These are phyloP conservation scores for Microcyclosporella mali DNA, from an alignment of 2,329 filamentous ascomycete species.

Conservation along the genomic window DNA sequence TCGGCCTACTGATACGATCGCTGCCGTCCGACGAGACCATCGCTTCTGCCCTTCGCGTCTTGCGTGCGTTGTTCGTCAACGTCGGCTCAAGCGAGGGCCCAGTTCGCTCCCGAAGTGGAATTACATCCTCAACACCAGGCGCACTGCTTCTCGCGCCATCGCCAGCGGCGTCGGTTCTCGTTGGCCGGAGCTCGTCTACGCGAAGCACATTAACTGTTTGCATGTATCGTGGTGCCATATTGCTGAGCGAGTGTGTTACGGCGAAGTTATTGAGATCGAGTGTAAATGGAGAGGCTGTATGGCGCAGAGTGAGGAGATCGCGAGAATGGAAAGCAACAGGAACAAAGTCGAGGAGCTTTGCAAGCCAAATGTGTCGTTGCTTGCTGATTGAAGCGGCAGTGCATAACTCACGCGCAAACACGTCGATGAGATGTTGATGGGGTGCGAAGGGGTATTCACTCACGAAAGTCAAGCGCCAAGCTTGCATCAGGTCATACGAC, in stretches of 20 bases:
- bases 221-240: background rate
- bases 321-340: too few relatives aligned
- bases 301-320: too few relatives aligned
- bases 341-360: background rate
- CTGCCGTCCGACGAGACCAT: too few relatives aligned
- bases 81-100: background rate
- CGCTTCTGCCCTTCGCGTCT: too few relatives aligned
- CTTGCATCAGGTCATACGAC: background rate
- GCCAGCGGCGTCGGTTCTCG: background rate
- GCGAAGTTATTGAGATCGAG: background rate
- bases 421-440: too few relatives aligned
- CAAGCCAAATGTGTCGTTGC: background rate
- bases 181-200: background rate
- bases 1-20: too few relatives aligned
- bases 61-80: background rate
- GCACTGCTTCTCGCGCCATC: background rate
- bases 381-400: background rate
- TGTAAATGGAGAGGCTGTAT: background rate
- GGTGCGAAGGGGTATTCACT: slow-evolving; percentile 2
- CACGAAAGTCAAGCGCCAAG: background rate
- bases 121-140: too few relatives aligned
- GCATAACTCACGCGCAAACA: background rate
- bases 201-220: background rate
- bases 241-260: background rate
- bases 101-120: background rate